Conservation (phyloP, 1,139 yeast species). For the Yamadazyma membranifaciens region DNA sequence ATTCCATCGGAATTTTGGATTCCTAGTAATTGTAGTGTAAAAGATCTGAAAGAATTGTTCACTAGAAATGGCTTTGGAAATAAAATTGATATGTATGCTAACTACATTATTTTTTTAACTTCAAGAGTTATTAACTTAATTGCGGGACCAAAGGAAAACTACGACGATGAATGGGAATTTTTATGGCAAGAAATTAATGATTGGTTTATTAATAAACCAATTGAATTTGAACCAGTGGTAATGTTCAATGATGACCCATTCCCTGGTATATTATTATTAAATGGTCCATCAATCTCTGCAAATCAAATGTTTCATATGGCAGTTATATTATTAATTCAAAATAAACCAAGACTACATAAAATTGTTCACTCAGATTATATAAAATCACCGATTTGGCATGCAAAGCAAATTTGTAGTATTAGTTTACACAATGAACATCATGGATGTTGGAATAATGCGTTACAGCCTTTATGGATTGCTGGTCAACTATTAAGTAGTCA, state of each 20-base stretch:
- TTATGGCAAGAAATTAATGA: constrained; percentile 33
- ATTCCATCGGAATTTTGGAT: constrained; percentile 32
- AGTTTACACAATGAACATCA: constrained; percentile 28
- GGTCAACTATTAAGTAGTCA: constrained; percentile 38
- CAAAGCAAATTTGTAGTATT: constrained; percentile 38
- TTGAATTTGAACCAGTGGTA: constrained; percentile 26
- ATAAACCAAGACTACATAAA: constrained; percentile 33
- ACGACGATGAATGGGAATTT: constrained; percentile 32
- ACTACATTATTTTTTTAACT: constrained; percentile 35
- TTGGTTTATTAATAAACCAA: constrained; percentile 34
- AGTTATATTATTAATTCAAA: constrained; percentile 34
- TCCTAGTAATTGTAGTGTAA: constrained; percentile 22
- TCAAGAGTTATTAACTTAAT: constrained; percentile 33
- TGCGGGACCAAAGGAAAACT: constrained; percentile 18
- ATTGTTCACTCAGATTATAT: constrained; percentile 12
- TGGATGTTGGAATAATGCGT: constrained; percentile 39
- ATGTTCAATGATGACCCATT: constrained; percentile 28
- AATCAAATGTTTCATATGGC: constrained; percentile 42
- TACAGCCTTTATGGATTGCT: constrained; percentile 41
- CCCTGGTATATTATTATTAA: constrained; percentile 32
- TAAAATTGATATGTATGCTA: constrained; percentile 37
- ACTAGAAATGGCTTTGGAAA: constrained; percentile 13
- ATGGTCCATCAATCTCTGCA: constrained; percentile 37
- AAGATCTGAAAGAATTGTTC: constrained; percentile 23
- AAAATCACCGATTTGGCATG: constrained; percentile 38